These are phyloP conservation scores for Agaricus blazei DNA, from an alignment of 768 basidiomycete genomes.

Conservation along the genomic window DNA sequence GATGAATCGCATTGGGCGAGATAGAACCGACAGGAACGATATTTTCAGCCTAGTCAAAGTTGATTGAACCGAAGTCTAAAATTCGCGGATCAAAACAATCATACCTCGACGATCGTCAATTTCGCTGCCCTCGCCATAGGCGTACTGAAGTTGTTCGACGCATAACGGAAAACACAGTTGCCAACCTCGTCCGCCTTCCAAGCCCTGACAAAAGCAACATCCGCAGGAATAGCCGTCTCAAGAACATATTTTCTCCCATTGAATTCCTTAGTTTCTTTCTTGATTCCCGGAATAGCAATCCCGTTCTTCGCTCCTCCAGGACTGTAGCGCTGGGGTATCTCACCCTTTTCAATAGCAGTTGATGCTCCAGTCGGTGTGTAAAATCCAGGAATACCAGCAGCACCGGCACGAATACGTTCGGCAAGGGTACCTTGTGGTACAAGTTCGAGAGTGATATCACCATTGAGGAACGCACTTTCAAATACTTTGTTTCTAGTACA, in stretches of 20 bases:
- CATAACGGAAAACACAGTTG: slow-evolving; percentile 88
- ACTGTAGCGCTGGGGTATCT: slow-evolving; percentile 76
- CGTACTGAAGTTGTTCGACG: slow-evolving; percentile 82
- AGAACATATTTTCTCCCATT: slow-evolving; percentile 77
- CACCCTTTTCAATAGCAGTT: slow-evolving; percentile 76
- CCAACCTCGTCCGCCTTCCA: slow-evolving; percentile 93
- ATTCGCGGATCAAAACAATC: background rate
- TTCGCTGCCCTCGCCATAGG: slow-evolving; percentile 89
- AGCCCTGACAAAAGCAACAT: slow-evolving; percentile 81
- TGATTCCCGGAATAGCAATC: slow-evolving; percentile 65
- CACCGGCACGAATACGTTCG: slow-evolving; percentile 84
- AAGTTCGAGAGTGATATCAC: slow-evolving; percentile 79
- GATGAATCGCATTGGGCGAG: slow-evolving; percentile 76
- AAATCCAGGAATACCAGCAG: slow-evolving; percentile 91
- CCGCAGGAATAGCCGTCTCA: slow-evolving; percentile 75
- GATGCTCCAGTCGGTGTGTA: slow-evolving; percentile 87
- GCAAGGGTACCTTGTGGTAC: slow-evolving; percentile 90
- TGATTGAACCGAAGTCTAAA: background rate
- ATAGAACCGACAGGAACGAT: slow-evolving; percentile 82
- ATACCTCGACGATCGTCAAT: slow-evolving; percentile 86
- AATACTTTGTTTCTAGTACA: slow-evolving; percentile 76
- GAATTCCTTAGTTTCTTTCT: slow-evolving; percentile 73
- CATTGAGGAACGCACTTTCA: slow-evolving; percentile 74
- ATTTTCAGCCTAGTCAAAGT: slow-evolving; percentile 65
- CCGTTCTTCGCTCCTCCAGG: slow-evolving; percentile 68